Evolutionary conservation across 305 asterid genomes (phyloP).

Genomic region (Fraxinus sp.): DNA sequence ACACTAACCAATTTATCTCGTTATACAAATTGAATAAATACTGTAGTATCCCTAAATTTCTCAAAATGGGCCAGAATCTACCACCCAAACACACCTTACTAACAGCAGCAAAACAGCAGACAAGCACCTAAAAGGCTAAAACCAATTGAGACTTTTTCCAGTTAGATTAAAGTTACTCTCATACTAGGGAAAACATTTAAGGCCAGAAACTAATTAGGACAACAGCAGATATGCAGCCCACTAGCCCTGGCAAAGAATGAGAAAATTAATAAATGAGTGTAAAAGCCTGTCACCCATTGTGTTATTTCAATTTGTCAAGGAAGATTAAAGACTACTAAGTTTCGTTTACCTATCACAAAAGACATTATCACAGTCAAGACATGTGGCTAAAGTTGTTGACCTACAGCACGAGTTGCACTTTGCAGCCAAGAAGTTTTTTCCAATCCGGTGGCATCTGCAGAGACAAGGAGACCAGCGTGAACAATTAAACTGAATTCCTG

Average conservation of each 20-base stretch:
- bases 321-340: not conserved
- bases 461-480: conserved; percentile 14
- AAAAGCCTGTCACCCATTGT: conserved; percentile 3
- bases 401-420: conserved; percentile 70
- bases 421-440: conserved; percentile 47
- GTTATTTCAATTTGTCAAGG: conserved; percentile 1
- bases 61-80: not conserved
- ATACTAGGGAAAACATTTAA: not conserved
- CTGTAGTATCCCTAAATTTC: not conserved
- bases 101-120: conserved; percentile 15
- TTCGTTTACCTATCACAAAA: conserved; percentile 70
- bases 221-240: not conserved
- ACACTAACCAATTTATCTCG: not conserved
- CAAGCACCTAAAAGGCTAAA: not conserved
- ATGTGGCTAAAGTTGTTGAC: conserved; percentile 59
- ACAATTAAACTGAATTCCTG: not conserved
- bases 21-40: not conserved
- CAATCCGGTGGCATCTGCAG: conserved; percentile 66
- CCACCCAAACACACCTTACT: not conserved
- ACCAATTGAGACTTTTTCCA: not conserved
- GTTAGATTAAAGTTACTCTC: not conserved
- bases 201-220: not conserved
- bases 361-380: conserved; percentile 61
- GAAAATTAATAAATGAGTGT: not conserved
- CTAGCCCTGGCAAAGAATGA: not conserved